A percentile compares a stretch with the other conserved stretches of the same genome.
These are phyloP conservation scores for Metschnikowia cerradonensis DNA, from an alignment of 805 yeast species.

Conservation along the genomic window DNA sequence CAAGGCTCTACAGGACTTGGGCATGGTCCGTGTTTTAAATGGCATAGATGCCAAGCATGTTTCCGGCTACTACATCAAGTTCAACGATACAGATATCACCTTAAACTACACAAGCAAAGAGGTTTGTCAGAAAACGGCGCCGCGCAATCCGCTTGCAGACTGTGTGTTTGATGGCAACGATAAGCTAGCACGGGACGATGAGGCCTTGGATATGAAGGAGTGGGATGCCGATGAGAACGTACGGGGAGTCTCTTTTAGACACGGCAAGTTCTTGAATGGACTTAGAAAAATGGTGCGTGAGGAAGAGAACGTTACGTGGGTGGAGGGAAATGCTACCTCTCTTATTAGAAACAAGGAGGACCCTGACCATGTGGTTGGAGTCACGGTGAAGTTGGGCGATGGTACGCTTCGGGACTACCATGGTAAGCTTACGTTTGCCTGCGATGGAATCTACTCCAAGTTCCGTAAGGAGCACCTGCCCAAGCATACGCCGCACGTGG, in stretches of 20 bases:
- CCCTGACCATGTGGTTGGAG: constrained; percentile 62
- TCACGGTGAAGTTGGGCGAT: constrained; percentile 50
- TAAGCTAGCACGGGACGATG: constrained; percentile 43
- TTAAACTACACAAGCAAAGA: constrained; percentile 70
- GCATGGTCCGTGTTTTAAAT: constrained; percentile 72
- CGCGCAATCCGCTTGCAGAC: constrained; percentile 47
- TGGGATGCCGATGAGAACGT: constrained; percentile 59
- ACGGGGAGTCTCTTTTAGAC: constrained; percentile 86
- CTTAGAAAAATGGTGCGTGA: constrained; percentile 63
- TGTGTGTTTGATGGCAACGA: constrained; percentile 60
- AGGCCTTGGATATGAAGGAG: constrained; percentile 39
- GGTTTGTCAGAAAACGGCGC: constrained; percentile 38
- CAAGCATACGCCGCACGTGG: constrained; percentile 61
- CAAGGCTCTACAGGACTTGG: constrained; percentile 74
- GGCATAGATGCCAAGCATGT: constrained; percentile 74
- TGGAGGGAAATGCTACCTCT: constrained; percentile 80
- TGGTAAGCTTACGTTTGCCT: constrained; percentile 67
- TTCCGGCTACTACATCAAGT: constrained; percentile 77
- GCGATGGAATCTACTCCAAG: constrained; percentile 94
- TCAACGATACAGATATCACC: constrained; percentile 50
- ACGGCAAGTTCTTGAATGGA: constrained; percentile 80
- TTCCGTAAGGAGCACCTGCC: constrained; percentile 71
- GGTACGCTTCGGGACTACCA: constrained; percentile 30
- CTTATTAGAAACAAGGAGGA: constrained; percentile 52
- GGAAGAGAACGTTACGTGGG: constrained; percentile 70